A percentile compares a stretch with the other conserved stretches of the same genome.
Evolutionary conservation across 495 filamentous ascomycete species (phyloP).

Genomic region (Aspergillus campestris): DNA sequence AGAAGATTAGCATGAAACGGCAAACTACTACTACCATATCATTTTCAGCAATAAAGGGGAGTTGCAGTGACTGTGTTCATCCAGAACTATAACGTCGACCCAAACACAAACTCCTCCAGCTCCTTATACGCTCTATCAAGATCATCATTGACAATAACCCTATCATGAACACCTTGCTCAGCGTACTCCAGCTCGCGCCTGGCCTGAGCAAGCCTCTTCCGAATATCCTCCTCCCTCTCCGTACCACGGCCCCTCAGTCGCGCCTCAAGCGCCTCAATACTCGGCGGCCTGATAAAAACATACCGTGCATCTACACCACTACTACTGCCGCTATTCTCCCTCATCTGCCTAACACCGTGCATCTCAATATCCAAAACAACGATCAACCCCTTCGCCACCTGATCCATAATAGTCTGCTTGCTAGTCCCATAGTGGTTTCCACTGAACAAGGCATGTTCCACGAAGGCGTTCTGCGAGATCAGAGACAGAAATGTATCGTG

Average conservation of each 20-base stretch:
- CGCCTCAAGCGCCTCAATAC: slow-evolving; percentile 55
- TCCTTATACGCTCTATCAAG: slow-evolving; percentile 69
- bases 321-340: slow-evolving; percentile 34
- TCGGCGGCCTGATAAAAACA: slow-evolving; percentile 70
- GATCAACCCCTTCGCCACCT: slow-evolving; percentile 47
- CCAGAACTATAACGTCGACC: no score
- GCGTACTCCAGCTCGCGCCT: slow-evolving; percentile 68
- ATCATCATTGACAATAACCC: slow-evolving; percentile 75
- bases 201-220: slow-evolving; percentile 64
- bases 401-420: slow-evolving; percentile 60
- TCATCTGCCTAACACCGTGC: slow-evolving; percentile 83
- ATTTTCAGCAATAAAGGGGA: no score
- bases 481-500: slow-evolving; percentile 55
- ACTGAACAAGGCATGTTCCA: slow-evolving; percentile 73
- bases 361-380: slow-evolving; percentile 68
- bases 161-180: slow-evolving; percentile 61
- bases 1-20: no score
- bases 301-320: slow-evolving; percentile 59
- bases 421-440: slow-evolving; percentile 76
- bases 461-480: slow-evolving; percentile 56
- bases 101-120: slow-evolving; percentile 46
- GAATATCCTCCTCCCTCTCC: slow-evolving; percentile 63
- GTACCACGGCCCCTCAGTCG: slow-evolving; percentile 70
- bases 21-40: no score
- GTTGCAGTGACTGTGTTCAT: no score